phyloP scores from a whole-genome alignment of 306 rosid species.

The Trichosanthes truncata region DNA sequence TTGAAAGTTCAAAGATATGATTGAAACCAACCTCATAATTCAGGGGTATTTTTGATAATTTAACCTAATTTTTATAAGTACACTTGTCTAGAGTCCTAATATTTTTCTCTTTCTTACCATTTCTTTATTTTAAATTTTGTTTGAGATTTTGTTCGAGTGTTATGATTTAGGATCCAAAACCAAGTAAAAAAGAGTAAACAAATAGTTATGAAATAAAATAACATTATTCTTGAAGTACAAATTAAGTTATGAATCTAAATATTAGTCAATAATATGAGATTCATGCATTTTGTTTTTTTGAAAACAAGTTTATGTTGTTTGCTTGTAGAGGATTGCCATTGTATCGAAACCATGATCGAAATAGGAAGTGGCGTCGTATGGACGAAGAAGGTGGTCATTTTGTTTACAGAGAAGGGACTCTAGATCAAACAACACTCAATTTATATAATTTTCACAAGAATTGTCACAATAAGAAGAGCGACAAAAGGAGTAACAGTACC shows the following conservation, averaged over 20 bases:
- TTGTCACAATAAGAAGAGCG: not conserved
- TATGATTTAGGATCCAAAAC: no score
- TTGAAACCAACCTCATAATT: no score
- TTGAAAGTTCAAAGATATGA: no score
- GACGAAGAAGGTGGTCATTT: conserved; percentile 31
- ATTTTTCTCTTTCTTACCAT: no score
- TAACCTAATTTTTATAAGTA: no score
- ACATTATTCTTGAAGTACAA: not conserved
- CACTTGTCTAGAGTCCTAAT: no score
- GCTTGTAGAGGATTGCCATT: conserved; percentile 38
- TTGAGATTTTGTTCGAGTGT: no score
- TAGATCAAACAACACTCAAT: conserved; percentile 26
- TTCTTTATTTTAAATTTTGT: no score
- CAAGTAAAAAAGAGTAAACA: not conserved
- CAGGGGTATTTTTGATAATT: no score
- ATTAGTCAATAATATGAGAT: not conserved
- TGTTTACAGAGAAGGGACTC: conserved; percentile 46
- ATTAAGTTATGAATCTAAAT: not conserved
- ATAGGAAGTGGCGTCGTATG: conserved; percentile 37
- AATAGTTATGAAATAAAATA: not conserved
- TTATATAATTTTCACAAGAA: conserved; percentile 21
- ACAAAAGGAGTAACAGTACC: not conserved
- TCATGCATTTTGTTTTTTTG: not conserved
- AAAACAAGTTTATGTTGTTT: not conserved
- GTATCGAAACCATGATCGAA: conserved; percentile 21